Evolutionary conservation across 2,329 filamentous ascomycete genomes (phyloP), one percentile per base, ranked within the genome.

Genomic region (Phialophora verrucosa): DNA sequence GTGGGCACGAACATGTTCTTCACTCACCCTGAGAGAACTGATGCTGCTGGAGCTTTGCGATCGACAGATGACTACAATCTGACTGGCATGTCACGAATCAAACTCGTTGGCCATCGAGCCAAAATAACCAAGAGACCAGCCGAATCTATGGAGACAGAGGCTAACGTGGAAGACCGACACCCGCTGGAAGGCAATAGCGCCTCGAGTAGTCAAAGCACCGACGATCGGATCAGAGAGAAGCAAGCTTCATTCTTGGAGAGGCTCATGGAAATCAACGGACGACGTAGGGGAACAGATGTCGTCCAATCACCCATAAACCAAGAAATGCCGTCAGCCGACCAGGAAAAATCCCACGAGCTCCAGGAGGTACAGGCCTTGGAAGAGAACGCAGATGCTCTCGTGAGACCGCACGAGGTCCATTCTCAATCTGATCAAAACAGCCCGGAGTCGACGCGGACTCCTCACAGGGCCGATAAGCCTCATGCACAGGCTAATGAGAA

Each of bases 1-100:
- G 86, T 96, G 51, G 94, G 94, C 42, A 96, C 93, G 0, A 92
- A 96, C 71, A 81, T 93, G 70, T 85, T 96, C 50, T 90, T 97
- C 73, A 84, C 83, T 1, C 78, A 78, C 17, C 84, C 83, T 77
- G 85, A 47, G 84, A 83, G n/a, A 79, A 82, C 35, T 76, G 61
- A 74, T 71, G 25, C 72, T 69, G 59, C 74, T 73, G 25, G 73
- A 74, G 59, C 63, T 17, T 29, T 68, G 14, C 62, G 38, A 31
- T 69, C 66, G 14, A 69, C 66, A 3, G 82, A 85, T 25, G 84
- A 86, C 27, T 87, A 91, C 44, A 90, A 93, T 74, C 81, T 96
- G 4, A 80, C 96, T 3, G 89, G 86, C n/a, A 86, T 88, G 42
- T 89, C 88, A 68, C 86, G 87, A 59, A 85, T 89, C 10, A 88